Base-by-base conservation (phyloP, 225 moss, liverwort and hornwort genomes). In the Bryum argenteum region DNA sequence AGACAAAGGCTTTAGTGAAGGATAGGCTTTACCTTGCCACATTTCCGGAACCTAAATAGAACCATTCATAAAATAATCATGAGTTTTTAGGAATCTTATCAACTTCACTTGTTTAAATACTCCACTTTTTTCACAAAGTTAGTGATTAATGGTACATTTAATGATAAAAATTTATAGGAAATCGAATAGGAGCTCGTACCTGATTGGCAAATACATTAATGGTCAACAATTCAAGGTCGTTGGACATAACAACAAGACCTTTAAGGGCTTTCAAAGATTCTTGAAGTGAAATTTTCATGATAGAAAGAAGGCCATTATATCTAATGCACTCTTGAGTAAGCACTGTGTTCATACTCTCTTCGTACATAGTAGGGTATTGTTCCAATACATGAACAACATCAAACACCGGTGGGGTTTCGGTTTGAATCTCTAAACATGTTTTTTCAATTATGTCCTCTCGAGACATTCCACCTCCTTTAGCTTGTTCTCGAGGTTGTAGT, bases 1-100 rank as follows among this genome's bases (percentile, higher is more conserved):
- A 3, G 93, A 65, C 24, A 96, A 58, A 21, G 93, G 91, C 57
- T 93, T 96, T 8, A 96, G 55, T 4, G 93, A 96, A 6, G 96
- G 93, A 73, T 96, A 96, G 9, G 95, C 91, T 71, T 96, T 96
- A 12, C 89, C 72, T 85, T 91, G 86, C 95, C 95, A 96, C 91
- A 93, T 87, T 43, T 96, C 91, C 8, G 93, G 95, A 71, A 96
- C 79, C 91, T 96, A 0, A 2, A 20, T 11, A 6, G 33, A 33
- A 33, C 5, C 4, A 33, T 33, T 33, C 7, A 0, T 6, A 33
- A 33, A 33, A 3, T 33, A 5, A 33, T 33, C 33, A 33, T 33
- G 7, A 33, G 33, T 6, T 33, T 6, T 33, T 33, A 2, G 5
- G 7, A 33, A 33, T 5, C 5, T 33, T 33, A 33, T 33, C 7